Evolutionary conservation across 768 basidiomycete genomes (phyloP).

Genomic region (Favolaschia claudopus): DNA sequence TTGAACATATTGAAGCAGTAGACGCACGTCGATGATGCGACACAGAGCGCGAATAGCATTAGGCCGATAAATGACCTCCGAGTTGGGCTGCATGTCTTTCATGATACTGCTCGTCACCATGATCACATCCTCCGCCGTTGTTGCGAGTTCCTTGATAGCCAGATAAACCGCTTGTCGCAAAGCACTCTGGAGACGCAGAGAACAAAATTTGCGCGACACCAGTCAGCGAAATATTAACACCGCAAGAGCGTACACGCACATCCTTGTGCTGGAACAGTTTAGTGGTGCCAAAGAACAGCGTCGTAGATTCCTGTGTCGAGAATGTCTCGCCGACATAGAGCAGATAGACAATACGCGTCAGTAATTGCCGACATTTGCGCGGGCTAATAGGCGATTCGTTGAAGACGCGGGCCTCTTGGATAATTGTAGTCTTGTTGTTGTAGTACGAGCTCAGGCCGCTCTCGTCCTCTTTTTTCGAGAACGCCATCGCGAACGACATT

Average conservation of each 20-base stretch:
- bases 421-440: slow-evolving; percentile 97
- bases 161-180: slow-evolving; percentile 98
- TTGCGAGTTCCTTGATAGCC: slow-evolving; percentile 96
- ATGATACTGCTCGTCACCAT: slow-evolving; percentile 99
- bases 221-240: background rate
- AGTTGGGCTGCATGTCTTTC: slow-evolving; percentile 99
- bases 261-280: slow-evolving; percentile 99
- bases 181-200: slow-evolving; percentile 67
- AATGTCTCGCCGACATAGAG: slow-evolving; percentile 97
- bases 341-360: slow-evolving; percentile 96
- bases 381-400: slow-evolving; percentile 99
- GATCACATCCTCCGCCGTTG: slow-evolving; percentile 97
- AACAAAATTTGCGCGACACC: slow-evolving; percentile 1
- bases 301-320: slow-evolving; percentile 94
- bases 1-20: background rate
- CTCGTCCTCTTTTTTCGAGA: slow-evolving; percentile 98
- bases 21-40: slow-evolving; percentile 94
- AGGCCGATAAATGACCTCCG: slow-evolving; percentile 97
- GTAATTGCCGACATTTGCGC: slow-evolving; percentile 93
- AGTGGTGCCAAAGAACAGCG: slow-evolving; percentile 97
- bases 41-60: slow-evolving; percentile 97
- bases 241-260: slow-evolving; percentile 61
- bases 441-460: slow-evolving; percentile 90
- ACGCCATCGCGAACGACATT: slow-evolving; percentile 72
- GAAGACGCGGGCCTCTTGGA: slow-evolving; percentile 98